Conservation (phyloP, 2,329 filamentous ascomycete species). For the Exophiala bonariae region DNA sequence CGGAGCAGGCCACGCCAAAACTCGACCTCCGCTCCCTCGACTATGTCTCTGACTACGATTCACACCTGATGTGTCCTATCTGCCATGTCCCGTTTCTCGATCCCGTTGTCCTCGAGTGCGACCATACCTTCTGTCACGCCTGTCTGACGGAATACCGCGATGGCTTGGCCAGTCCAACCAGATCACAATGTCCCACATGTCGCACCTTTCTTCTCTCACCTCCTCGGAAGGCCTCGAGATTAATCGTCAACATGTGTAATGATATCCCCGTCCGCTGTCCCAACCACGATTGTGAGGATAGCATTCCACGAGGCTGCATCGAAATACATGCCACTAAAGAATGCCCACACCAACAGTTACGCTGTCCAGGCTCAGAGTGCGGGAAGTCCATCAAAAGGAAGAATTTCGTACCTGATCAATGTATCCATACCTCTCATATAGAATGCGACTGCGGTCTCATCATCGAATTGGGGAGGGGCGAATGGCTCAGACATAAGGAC, state of each 20-base stretch:
- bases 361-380: constrained; percentile 54
- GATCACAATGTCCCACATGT: constrained; percentile 56
- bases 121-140: constrained; percentile 63
- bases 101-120: constrained; percentile 59
- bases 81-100: constrained; percentile 63
- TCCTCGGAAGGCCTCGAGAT: constrained; percentile 50
- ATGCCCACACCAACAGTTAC: constrained; percentile 56
- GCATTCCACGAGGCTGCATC: constrained; percentile 56
- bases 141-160: constrained; percentile 50
- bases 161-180: constrained; percentile 11
- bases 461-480: constrained; percentile 26
- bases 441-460: constrained; percentile 29
- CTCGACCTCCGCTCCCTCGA: constrained; percentile 58
- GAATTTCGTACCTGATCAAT: constrained; percentile 39
- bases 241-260: constrained; percentile 62
- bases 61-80: constrained; percentile 64
- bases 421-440: constrained; percentile 27
- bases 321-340: constrained; percentile 62
- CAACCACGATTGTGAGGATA: constrained; percentile 56
- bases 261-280: constrained; percentile 62
- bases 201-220: constrained; percentile 45
- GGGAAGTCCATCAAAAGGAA: constrained; percentile 55
- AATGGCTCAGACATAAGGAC: constrained; percentile 28
- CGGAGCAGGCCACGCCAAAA: neutral
- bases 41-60: constrained; percentile 56